Base-by-base conservation (phyloP, 2,329 filamentous ascomycete genomes). In the Podosphaera aphanis region DNA sequence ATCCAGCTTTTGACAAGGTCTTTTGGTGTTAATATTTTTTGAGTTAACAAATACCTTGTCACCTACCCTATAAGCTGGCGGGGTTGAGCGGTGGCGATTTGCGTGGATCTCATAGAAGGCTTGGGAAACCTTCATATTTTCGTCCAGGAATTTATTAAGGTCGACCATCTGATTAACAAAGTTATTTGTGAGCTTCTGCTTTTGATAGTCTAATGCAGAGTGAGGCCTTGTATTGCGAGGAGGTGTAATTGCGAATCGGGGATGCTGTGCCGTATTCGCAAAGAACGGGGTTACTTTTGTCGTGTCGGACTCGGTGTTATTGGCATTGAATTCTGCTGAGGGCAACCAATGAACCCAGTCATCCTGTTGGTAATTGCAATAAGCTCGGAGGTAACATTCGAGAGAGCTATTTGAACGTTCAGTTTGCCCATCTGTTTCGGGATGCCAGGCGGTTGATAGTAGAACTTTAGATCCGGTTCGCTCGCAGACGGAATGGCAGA, bases 1-100 rank as follows among this genome's bases (percentile, higher is more conserved):
- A 19, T 46, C 45, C 3, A 46, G 13, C 18, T 46, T 46, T 18
- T 46, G 21, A 20, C 45, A 23, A 7, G 27, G 27, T 42, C 38
- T 35, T 11, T 35, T 43, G 20, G 45, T 46, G 25, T 25, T 35
- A 18, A 46, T 36, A 18, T 43, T 46, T 36, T 43, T 35, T 35
- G 29, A 19, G 18, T 16, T 35, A 6, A 46, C 27, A 27, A 41
- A 46, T 2, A 46, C 37, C 25, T 46, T 35, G 11, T 42, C 8
- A 3, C 38, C 45, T 8, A 41, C 38, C 15, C 42, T n/a, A 13
- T 41, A 35, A 15, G 25, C 19, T 21, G 38, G 38, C 8, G 29
- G 25, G n/a, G 35, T 23, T 13, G 13, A 15, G n/a, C 43, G 20
- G n/a, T 43, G 25, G 8, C n/a, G 16, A 18, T 46, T 46, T 20